A percentile compares a stretch with the other conserved stretches of the same genome.
These are phyloP conservation scores for Gymnopus androsaceus DNA, from an alignment of 1,284 basidiomycete genomes.

Conservation along the genomic window DNA sequence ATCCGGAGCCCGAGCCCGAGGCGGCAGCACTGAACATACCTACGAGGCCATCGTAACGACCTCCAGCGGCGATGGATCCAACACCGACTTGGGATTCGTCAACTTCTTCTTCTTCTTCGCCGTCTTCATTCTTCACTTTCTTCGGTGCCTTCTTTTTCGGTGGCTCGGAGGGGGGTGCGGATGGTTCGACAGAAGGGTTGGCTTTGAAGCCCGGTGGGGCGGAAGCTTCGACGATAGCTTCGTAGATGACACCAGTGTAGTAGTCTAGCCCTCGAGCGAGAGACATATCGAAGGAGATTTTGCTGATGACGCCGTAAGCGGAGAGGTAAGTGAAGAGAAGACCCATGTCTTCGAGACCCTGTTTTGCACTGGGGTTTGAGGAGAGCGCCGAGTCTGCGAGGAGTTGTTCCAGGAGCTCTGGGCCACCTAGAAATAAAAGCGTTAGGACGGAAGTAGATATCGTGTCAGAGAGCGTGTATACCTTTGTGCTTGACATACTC, in stretches of 20 bases:
- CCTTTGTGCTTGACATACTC: slow-evolving; percentile 97
- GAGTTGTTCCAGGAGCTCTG: slow-evolving; percentile 79
- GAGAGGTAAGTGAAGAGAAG: slow-evolving; percentile 84
- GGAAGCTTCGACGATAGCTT: slow-evolving; percentile 91
- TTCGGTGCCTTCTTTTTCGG: slow-evolving; percentile 53
- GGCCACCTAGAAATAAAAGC: slow-evolving; percentile 57
- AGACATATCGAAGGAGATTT: slow-evolving; percentile 94
- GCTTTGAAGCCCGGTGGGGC: slow-evolving; percentile 83
- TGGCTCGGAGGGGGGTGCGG: slow-evolving; percentile 34
- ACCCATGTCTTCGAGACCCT: slow-evolving; percentile 90
- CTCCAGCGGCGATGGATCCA: slow-evolving; percentile 96
- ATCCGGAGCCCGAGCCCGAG: slow-evolving; percentile 51
- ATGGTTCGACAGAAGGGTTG: slow-evolving; percentile 48
- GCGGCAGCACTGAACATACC: slow-evolving; percentile 88
- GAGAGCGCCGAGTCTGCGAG: slow-evolving; percentile 67
- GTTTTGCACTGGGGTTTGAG: slow-evolving; percentile 75
- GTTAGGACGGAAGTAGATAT: not conserved
- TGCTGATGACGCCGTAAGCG: slow-evolving; percentile 81
- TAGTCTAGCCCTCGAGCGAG: slow-evolving; percentile 97
- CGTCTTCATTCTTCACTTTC: slow-evolving; percentile 43
- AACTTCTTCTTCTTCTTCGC: slow-evolving; percentile 73
- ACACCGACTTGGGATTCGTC: slow-evolving; percentile 95
- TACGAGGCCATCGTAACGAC: slow-evolving; percentile 97
- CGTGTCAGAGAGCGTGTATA: slow-evolving; percentile 35
- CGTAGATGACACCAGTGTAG: slow-evolving; percentile 99